phyloP scores from a whole-genome alignment of 2,329 filamentous ascomycete species.

The Stachybotrys chlorohalonatus region DNA sequence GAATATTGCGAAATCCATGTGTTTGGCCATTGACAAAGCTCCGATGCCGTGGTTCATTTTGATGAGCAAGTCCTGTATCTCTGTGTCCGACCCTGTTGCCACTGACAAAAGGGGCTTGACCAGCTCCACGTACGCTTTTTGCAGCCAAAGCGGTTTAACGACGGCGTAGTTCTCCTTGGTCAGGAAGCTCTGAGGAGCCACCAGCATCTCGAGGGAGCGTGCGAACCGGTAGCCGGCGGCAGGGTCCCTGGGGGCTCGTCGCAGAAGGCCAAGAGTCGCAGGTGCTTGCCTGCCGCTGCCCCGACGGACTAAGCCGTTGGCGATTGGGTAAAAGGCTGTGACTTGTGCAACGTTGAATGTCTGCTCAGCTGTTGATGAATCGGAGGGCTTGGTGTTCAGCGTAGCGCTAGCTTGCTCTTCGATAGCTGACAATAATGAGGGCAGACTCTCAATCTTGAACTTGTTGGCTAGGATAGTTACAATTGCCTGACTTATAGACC shows the following conservation, averaged over 20 bases:
- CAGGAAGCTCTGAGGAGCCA: slow-evolving; percentile 28
- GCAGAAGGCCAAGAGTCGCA: slow-evolving; percentile 23
- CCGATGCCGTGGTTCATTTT: slow-evolving; percentile 35
- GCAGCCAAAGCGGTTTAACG: slow-evolving; percentile 36
- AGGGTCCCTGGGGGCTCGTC: slow-evolving; percentile 21
- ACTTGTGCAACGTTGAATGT: slow-evolving; percentile 13
- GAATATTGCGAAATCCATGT: slow-evolving; percentile 42
- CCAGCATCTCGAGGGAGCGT: slow-evolving; percentile 31
- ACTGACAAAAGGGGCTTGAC: slow-evolving; percentile 33
- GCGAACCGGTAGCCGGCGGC: slow-evolving; percentile 29
- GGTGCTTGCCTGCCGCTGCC: slow-evolving; percentile 25
- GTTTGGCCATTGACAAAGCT: slow-evolving; percentile 37
- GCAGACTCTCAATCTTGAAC: slow-evolving; percentile 25
- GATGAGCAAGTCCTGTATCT: slow-evolving; percentile 15
- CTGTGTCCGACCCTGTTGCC: slow-evolving; percentile 24
- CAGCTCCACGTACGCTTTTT: slow-evolving; percentile 39
- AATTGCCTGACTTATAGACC: slow-evolving; percentile 23
- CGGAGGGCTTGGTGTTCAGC: slow-evolving; percentile 5
- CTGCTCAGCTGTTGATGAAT: slow-evolving; percentile 3
- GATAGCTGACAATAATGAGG: slow-evolving; percentile 14
- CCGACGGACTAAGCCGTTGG: slow-evolving; percentile 27
- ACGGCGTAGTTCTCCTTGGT: slow-evolving; percentile 31
- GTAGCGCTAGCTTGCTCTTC: slow-evolving; percentile 14
- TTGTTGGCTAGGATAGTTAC: slow-evolving; percentile 36
- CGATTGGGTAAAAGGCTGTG: slow-evolving; percentile 24